Evolutionary conservation across 805 yeast species (phyloP), one percentile per base, ranked within the genome.

Genomic region (Kodamaea restingae): DNA sequence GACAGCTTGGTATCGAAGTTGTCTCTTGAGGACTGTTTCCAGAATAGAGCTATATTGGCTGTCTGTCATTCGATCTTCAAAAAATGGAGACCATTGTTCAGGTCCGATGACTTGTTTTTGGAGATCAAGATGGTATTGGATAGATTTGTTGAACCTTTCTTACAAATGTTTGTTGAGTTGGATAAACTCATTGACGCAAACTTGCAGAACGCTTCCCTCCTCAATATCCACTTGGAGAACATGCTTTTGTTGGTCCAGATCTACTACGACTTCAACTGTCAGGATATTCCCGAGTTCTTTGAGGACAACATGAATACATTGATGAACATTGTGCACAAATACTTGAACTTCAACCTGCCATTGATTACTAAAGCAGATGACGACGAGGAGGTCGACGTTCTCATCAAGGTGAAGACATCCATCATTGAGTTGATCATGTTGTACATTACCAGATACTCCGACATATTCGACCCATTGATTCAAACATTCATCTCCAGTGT

Each of bases 271-370:
- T 77, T 93, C 54, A 93, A 93, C 60, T 91, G 97, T 63, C 98
- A 95, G 65, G 99, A 93, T 63, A 83, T 93, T 39, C 98, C 99
- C 1, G 98, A 90, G 62, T 93, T 91, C 56, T 93, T 93, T 58
- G 99, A 95, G 64, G 98, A 93, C 63, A 76, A 93, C 58, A 65
- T 93, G 60, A 66, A 72, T 29, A 67, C 64, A 12, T 88, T 95
- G 39, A 86, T 95, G 93, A 70, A 71, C 4, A 75, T 90, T 20
- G 70, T 90, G 49, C 95, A 88, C 58, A 85, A 84, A 61, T 91
- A 90, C 58, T 69, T 93, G 42, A 64, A 72, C 29, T 87, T 80
- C 55, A 55, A 67, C 11, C 80, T 80, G 42, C 66, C 74, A 0
- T 46, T 80, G 36, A 60, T 84, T 4, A 78, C 70, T 14, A 78